Percentiles rank a stretch among this genome's conserved stretches.
phyloP scores from a whole-genome alignment of 2,329 filamentous ascomycete genomes.

The Fusarium haematococcum region DNA sequence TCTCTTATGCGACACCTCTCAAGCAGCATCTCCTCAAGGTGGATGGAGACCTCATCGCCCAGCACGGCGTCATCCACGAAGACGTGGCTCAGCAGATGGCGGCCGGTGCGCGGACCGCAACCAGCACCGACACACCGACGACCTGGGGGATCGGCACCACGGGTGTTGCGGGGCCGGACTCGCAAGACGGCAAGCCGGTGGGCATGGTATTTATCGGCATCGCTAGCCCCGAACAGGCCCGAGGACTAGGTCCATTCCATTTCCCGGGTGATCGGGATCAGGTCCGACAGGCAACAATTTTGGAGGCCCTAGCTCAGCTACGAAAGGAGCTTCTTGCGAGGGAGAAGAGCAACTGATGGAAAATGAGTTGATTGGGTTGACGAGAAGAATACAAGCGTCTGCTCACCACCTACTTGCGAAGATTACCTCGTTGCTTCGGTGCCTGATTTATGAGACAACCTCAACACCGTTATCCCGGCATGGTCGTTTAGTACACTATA shows the following conservation, averaged over 20 bases:
- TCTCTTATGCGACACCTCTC: constrained; percentile 47
- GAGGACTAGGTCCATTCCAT: constrained; percentile 26
- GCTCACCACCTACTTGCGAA: neutral
- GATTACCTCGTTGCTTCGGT: neutral
- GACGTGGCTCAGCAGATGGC: constrained; percentile 41
- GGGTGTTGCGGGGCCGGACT: constrained; percentile 20
- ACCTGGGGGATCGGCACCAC: constrained; percentile 39
- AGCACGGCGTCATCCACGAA: constrained; percentile 23
- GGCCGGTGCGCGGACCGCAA: constrained; percentile 14
- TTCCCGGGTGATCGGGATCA: constrained; percentile 23
- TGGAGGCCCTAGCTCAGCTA: constrained; percentile 16
- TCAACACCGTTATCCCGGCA: neutral
- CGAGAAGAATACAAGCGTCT: neutral
- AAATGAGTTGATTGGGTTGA: neutral
- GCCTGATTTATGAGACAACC: neutral
- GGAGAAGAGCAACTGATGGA: neutral
- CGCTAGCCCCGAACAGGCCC: neutral
- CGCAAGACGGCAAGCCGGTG: constrained; percentile 27
- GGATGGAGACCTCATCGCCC: constrained; percentile 14
- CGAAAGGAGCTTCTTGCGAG: constrained; percentile 8
- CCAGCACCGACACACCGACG: constrained; percentile 20
- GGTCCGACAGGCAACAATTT: constrained; percentile 10
- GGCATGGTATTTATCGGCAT: constrained; percentile 37
- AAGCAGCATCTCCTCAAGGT: constrained; percentile 45
- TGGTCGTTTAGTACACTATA: neutral